Base-by-base conservation (phyloP, 805 yeast genomes). In the Ascoidea rubescens region DNA sequence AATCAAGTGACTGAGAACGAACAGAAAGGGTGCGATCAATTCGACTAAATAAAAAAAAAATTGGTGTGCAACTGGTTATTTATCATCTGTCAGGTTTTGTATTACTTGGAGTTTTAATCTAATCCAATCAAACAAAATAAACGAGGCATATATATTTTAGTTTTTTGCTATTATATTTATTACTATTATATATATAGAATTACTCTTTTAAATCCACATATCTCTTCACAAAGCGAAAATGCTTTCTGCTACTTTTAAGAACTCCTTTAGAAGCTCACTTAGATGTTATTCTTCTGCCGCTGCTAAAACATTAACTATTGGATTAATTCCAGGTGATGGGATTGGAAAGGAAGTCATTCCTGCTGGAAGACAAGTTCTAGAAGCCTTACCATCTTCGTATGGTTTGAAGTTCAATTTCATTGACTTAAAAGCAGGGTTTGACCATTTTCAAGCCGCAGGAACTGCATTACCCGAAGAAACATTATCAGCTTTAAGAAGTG, bases 341-440 rank as follows among this genome's bases (percentile, higher is more conserved):
- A 93, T 93, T 60, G 99, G 99, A 52, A 80, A 85, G 63, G 99
- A 93, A 71, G 99, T 93, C 48, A 90, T 93, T 55, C 99, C 99
- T 33, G 70, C 98, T 47, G 99, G 99, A 60, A 79, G 80, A 60
- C 86, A 87, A 57, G 79, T 93, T 33, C 75, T 93, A 60, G 91
- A 91, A 69, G 83, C 81, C 56, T 77, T 93, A 54, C 89, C 91
- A 47, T 69, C 84, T n/a, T 72, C 77, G 54, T 84, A 74, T 62
- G 90, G 85, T 46, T 76, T 93, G 58, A 74, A 79, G 52, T 93
- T 93, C 62, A 86, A 89, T 60, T 93, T 93, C 64, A 84, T 87
- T 50, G 81, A 88, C 63, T 78, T 93, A 61, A 82, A 86, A 54
- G 99, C 99, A 53, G 99, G 99, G 31, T 93, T 83, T 67, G 97